Base-by-base conservation (phyloP, 495 filamentous ascomycete genomes). In the Bombardia bombarda region DNA sequence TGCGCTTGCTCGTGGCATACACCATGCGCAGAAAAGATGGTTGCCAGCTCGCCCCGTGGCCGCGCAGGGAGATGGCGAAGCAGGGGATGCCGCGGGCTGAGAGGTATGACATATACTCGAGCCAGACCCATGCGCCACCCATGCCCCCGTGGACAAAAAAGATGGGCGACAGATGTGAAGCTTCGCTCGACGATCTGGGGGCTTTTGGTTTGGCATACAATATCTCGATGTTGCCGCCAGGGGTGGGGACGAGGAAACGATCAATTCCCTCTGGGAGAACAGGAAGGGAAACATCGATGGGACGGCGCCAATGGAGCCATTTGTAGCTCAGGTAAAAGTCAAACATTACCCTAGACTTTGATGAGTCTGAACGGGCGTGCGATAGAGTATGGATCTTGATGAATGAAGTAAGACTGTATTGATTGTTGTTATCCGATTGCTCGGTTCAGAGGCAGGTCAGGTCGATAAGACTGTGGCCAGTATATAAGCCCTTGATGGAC, bases 121-220 rank as follows among this genome's bases (percentile, higher is more conserved):
- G 44, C 63, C 67, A 77, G 10, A 73, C 67, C 36, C 54, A 53
- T 19, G 71, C 74, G 23, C 56, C 52, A n/a, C 68, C 71, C 53
- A 74, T 72, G 12, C 70, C 70, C 48, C 66, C 65, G 46, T 69
- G 68, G 31, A 55, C 50, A 43, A 72, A 68, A 63, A 70, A 58
- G 21, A 68, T 25, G 13, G 62, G 59, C n/a, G 55, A 26, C 24
- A 10, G 38, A 19, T 42, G 12, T 10, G 24, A 38, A 18, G 43
- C 50, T 17, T 45, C 17, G 14, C 19, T 38, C 19, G 36, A 24
- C 7, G 36, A 19, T 22, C 46, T 35, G 4, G 32, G 42, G 19
- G 3, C 12, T 2, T 40, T 43, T 13, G 58, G 58, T 19, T 37
- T 26, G 5, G 60, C 57, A 20, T 57, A 55, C 7, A 73, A 55